These are phyloP conservation scores for Pseudotsuga menziesii DNA, from an alignment of 75 land plant species.

Conservation along the genomic window DNA sequence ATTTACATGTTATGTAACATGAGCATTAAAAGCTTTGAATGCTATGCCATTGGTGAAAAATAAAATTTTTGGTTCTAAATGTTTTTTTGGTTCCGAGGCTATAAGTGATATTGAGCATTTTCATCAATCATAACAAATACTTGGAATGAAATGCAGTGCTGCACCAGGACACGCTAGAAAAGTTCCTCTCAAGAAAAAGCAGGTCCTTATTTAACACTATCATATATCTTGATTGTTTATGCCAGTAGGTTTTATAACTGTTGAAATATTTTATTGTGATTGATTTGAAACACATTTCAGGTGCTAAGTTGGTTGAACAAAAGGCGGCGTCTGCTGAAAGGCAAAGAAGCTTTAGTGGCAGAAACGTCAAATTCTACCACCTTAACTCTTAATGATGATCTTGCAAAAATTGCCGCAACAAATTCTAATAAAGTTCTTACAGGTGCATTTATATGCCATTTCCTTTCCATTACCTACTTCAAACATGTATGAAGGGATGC, in stretches of 20 bases:
- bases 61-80: neutral
- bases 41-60: neutral
- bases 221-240: neutral
- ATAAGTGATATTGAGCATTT: neutral
- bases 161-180: slow-evolving; percentile 5
- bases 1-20: neutral
- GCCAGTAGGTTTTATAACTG: neutral
- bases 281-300: neutral
- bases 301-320: neutral
- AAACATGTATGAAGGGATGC: too few relatives aligned
- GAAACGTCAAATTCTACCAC: neutral
- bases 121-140: neutral
- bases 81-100: neutral
- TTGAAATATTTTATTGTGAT: neutral
- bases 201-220: neutral
- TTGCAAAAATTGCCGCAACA: neutral
- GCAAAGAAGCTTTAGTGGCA: neutral
- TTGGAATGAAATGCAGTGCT: slow-evolving; percentile 5
- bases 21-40: neutral
- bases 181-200: neutral
- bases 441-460: slow-evolving; percentile 6
- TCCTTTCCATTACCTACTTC: neutral
- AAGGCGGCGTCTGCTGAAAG: neutral
- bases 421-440: neutral
- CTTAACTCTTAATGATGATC: neutral